These are phyloP conservation scores for Penicillium hordei DNA, from an alignment of 2,329 filamentous ascomycete genomes.

Conservation along the genomic window DNA sequence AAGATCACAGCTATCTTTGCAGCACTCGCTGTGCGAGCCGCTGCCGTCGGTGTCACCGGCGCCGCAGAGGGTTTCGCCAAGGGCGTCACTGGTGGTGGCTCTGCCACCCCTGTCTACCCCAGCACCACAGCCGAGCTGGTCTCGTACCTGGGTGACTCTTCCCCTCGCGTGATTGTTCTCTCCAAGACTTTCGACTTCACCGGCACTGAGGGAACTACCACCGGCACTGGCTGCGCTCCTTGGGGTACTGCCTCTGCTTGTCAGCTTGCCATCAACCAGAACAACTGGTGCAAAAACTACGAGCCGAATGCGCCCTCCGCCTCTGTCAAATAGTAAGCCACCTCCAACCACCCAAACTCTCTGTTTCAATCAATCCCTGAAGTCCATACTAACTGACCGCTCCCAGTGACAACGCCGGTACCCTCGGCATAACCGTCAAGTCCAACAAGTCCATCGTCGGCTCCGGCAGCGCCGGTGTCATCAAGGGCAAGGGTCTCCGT, in stretches of 20 bases:
- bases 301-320: slow-evolving; percentile 53
- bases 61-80: slow-evolving; percentile 51
- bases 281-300: slow-evolving; percentile 61
- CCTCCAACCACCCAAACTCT: neutral
- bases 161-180: slow-evolving; percentile 57
- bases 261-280: slow-evolving; percentile 61
- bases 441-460: slow-evolving; percentile 62
- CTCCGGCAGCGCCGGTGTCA: slow-evolving; percentile 53
- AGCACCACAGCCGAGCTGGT: slow-evolving; percentile 56
- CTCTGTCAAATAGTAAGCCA: slow-evolving; percentile 37
- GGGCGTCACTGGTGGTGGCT: slow-evolving; percentile 62
- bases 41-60: slow-evolving; percentile 29
- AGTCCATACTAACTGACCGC: neutral
- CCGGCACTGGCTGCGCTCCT: slow-evolving; percentile 58
- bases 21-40: slow-evolving; percentile 23
- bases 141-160: slow-evolving; percentile 57
- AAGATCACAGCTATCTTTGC: slow-evolving; percentile 19
- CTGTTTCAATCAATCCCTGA: neutral
- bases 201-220: slow-evolving; percentile 53
- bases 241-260: slow-evolving; percentile 55
- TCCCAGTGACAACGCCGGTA: slow-evolving; percentile 51
- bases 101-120: slow-evolving; percentile 55
- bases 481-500: slow-evolving; percentile 59
- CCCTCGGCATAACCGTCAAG: slow-evolving; percentile 52
- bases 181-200: slow-evolving; percentile 45